Base-by-base conservation (phyloP, 345 rosid species). In the Populus alba region DNA sequence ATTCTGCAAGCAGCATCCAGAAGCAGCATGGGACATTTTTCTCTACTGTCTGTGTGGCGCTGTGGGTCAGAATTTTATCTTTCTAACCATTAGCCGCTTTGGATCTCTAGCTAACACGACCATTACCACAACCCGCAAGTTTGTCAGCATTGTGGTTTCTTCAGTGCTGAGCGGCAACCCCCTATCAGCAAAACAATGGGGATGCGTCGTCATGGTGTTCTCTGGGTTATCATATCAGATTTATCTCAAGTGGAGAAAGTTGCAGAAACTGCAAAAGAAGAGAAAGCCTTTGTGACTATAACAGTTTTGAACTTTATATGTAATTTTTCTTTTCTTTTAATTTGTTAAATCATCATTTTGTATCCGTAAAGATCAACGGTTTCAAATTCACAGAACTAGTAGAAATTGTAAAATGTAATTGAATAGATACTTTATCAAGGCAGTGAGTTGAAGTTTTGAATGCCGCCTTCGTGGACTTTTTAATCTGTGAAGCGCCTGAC, bases 61-160 rank as follows among this genome's bases (percentile, higher is more conserved):
- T 6, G 93, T 96, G 45, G 98, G 99, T 49, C 97, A 96, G 83
- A 96, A 96, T 83, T 96, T 96, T 87, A 96, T 96, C 73, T 96
- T 96, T 77, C 83, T 96, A 75, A 96, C 99, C 39, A 96, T 96
- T 33, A 92, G 97, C 84, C 88, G 90, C 79, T 94, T 96, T 39
- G 99, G 99, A 39, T 96, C 98, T 11, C 90, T 96, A 8, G 92
- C 99, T 45, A 93, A 92, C 90, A 91, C 98, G 70, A 96, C 97
- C 70, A 92, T 96, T 71, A 94, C 98, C 78, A 96, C 99, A 3
- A 92, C 98, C 0, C 92, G 97, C 77, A 95, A 95, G 83, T 96
- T 94, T 71, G 95, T 92, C 62, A 92, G 99, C 87, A 96, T 94
- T 3, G 92, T 96, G 27, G 91, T 96, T 12, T 96, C 99, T 6